Base-by-base conservation (phyloP, 1,284 basidiomycete genomes). In the Sanghuangporus baumii region DNA sequence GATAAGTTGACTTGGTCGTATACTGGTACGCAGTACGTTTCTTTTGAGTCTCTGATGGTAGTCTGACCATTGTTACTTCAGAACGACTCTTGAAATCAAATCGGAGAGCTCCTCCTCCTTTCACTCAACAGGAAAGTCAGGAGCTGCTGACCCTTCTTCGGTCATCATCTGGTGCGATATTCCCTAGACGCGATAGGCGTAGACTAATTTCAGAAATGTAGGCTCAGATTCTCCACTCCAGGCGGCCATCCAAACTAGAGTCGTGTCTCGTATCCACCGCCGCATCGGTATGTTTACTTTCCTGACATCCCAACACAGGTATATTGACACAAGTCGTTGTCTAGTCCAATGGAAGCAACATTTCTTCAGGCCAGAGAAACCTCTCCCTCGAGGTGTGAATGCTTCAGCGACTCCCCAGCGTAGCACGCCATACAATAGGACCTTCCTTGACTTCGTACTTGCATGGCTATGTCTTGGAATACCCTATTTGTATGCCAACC, bases 1-100 rank as follows among this genome's bases (percentile, higher is more conserved):
- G 87, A 91, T 63, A 81, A 82, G 0, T 74, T 91, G 62, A 86
- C 82, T 41, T 91, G 89, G 89, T 82, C 86, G 6, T 89, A 86
- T 72, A 87, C 88, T 6, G 85, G 85, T 85, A 64, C 36, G 76
- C 71, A 6, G 18, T 43, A 20, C 14, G 26, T 2, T 16, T 54
- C 26, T 40, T n/a, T 41, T 60, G 18, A 57, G 16, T 23, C 18
- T 18, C 50, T 26, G 4, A 18, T 37, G 52, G 41, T 18, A 20
- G 9, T 61, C 11, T 61, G 46, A 58, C n/a, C 36, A 47, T 65
- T 23, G 34, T 43, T 34, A n/a, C 41, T 36, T 12, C 59, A 84
- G 89, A 91, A 69, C 85, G 84, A 55, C 71, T 91, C 14, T 78
- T 89, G 7, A 84, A 86, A 1, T 79, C 86, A 16, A 75, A 83